Percentiles rank a stretch among this genome's conserved stretches.
phyloP scores from a whole-genome alignment of 768 basidiomycete genomes.

The Russula vinacea region DNA sequence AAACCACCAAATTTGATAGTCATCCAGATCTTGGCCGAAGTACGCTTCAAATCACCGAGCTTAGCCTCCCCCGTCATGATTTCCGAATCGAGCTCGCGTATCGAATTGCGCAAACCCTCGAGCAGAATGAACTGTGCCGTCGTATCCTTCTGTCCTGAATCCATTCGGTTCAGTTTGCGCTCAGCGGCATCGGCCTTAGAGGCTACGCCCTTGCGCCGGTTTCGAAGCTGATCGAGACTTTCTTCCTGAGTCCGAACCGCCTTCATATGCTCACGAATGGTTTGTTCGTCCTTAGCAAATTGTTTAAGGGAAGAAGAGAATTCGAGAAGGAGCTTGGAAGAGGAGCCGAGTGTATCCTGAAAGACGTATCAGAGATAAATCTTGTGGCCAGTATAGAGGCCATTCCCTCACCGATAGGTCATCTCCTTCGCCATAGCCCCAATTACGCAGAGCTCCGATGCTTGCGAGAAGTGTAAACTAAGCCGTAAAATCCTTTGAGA shows the following conservation, averaged over 20 bases:
- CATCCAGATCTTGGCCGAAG: slow-evolving; percentile 65
- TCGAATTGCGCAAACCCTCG: slow-evolving; percentile 70
- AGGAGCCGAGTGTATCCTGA: slow-evolving; percentile 74
- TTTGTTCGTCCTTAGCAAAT: slow-evolving; percentile 68
- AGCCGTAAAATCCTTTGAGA: slow-evolving; percentile 57
- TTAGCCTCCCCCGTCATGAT: slow-evolving; percentile 80
- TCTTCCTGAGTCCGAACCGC: slow-evolving; percentile 82
- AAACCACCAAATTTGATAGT: slow-evolving; percentile 85
- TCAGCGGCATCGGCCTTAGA: slow-evolving; percentile 80
- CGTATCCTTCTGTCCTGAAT: slow-evolving; percentile 82
- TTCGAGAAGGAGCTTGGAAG: slow-evolving; percentile 61
- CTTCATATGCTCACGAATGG: slow-evolving; percentile 73
- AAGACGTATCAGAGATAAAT: slow-evolving; percentile 3
- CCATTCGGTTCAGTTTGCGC: slow-evolving; percentile 87
- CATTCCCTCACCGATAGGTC: slow-evolving; percentile 62
- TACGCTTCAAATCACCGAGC: slow-evolving; percentile 80
- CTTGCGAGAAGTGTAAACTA: slow-evolving; percentile 60
- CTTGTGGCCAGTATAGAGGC: not conserved
- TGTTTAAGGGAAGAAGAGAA: slow-evolving; percentile 64
- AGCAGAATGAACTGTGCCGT: slow-evolving; percentile 67
- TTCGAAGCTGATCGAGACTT: slow-evolving; percentile 69
- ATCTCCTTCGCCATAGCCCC: slow-evolving; percentile 80
- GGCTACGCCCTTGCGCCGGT: slow-evolving; percentile 61
- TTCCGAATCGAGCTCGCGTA: slow-evolving; percentile 71
- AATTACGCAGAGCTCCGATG: slow-evolving; percentile 68